A percentile compares a stretch with the other conserved stretches of the same genome.
Conservation (phyloP, 106 monocot genomes). For the Allium cepa region DNA sequence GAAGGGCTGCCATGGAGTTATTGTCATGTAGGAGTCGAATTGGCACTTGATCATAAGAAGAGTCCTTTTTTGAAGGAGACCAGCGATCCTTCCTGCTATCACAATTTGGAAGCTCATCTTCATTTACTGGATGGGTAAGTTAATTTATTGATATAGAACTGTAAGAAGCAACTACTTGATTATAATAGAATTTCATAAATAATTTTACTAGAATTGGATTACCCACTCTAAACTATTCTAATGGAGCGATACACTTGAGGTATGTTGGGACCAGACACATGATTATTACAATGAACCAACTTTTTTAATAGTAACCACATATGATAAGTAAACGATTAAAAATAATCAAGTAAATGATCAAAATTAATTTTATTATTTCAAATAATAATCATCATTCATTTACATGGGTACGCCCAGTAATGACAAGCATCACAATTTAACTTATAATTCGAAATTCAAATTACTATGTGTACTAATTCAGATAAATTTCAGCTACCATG, state of each 20-base stretch:
- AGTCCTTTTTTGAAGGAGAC: slow-evolving; percentile 83
- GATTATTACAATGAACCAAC: too few relatives aligned
- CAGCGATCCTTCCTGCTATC: slow-evolving; percentile 46
- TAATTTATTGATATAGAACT: background rate
- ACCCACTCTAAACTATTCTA: background rate
- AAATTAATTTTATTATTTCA: too few relatives aligned
- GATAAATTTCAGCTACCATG: too few relatives aligned
- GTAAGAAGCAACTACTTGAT: too few relatives aligned
- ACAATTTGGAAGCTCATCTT: slow-evolving; percentile 79
- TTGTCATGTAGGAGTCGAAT: slow-evolving; percentile 73
- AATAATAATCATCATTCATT: too few relatives aligned
- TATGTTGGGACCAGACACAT: background rate
- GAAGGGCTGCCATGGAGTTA: slow-evolving; percentile 68
- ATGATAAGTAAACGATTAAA: background rate
- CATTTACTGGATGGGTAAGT: slow-evolving; percentile 80
- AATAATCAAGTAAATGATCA: too few relatives aligned
- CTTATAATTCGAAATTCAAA: too few relatives aligned
- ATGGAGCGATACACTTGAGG: background rate
- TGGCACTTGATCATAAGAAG: slow-evolving; percentile 53
- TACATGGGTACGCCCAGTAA: too few relatives aligned
- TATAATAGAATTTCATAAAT: background rate
- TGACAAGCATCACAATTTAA: too few relatives aligned
- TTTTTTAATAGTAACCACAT: too few relatives aligned
- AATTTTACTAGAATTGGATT: background rate
- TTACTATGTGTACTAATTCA: too few relatives aligned